Base-by-base conservation (phyloP, 2,329 filamentous ascomycete species). In the Colletotrichum navitas region DNA sequence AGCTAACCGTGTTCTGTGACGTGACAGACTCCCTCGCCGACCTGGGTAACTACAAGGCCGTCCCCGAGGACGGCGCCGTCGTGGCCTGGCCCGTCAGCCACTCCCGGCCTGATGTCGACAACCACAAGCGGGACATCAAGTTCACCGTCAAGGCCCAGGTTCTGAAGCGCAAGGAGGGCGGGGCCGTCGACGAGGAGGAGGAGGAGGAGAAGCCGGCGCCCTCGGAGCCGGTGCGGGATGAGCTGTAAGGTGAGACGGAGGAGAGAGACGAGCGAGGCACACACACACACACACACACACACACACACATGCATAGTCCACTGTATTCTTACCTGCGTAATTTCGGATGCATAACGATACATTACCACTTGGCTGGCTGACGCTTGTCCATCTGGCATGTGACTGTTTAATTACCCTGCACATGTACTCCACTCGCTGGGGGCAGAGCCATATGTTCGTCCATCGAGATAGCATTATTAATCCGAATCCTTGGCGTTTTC, bases 131-230 rank as follows among this genome's bases (percentile, higher is more conserved):
- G 55, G 76, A 76, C 26, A 79, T 80, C 10, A 72, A 74, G 36
- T 78, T 81, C 68, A 79, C 74, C 56, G 68, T 81, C 73, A 78
- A 78, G 75, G 79, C 79, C 2, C 77, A 78, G 73, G 68, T 76
- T 11, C 75, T 80, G 45, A 74, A 74, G 61, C 32, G 54, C n/a
- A 73, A 66, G 26, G 63, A 64, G n/a, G 51, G 21, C 7, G 70
- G 58, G 32, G 41, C 16, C 16, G 18, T 3, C 43, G 56, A 63
- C 55, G 41, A 34, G 18, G 63, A 55, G 41, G 59, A 26, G 16
- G 54, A 54, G 11, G 39, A 49, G 16, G 32, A 51, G 43, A 29
- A 45, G 41, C 36, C 63, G 18, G 45, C 29, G 54, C 32, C 60
- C 51, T 64, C 56, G 1, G 16, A 60, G 41, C 41, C 56, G 49